phyloP scores from a whole-genome alignment of 352 stramenopile genomes.

The Globisporangium irregulare region DNA sequence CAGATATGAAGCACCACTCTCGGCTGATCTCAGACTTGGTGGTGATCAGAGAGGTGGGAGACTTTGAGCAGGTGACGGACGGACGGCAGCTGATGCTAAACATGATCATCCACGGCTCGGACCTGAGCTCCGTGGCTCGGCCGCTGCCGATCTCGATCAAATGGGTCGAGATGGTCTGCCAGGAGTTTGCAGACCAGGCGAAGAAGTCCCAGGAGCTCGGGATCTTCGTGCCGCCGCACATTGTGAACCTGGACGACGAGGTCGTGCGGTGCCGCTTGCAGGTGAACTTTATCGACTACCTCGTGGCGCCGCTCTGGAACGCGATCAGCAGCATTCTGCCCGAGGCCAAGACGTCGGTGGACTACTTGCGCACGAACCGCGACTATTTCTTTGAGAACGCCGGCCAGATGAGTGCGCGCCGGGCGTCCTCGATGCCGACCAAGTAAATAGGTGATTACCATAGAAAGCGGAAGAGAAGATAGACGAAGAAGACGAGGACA shows the following conservation, averaged over 20 bases:
- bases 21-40: slow-evolving; percentile 58
- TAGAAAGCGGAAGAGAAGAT: not conserved
- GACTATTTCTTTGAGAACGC: slow-evolving; percentile 71
- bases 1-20: slow-evolving; percentile 83
- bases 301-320: slow-evolving; percentile 72
- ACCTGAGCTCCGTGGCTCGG: slow-evolving; percentile 61
- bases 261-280: slow-evolving; percentile 56
- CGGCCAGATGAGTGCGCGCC: slow-evolving; percentile 38
- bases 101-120: slow-evolving; percentile 80
- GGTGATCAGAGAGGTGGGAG: slow-evolving; percentile 33
- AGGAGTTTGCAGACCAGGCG: slow-evolving; percentile 81
- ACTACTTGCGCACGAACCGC: slow-evolving; percentile 54
- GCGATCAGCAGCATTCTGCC: slow-evolving; percentile 57
- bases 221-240: slow-evolving; percentile 65
- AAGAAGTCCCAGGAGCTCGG: slow-evolving; percentile 49
- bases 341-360: slow-evolving; percentile 39
- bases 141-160: slow-evolving; percentile 47
- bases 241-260: slow-evolving; percentile 75
- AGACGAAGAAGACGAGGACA: not conserved
- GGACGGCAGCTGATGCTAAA: slow-evolving; percentile 73
- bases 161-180: slow-evolving; percentile 70
- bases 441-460: not conserved
- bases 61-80: slow-evolving; percentile 61
- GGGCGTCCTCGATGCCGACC: slow-evolving; percentile 14
- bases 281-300: slow-evolving; percentile 87